These are phyloP conservation scores for Juglanconis juglandina DNA, from an alignment of 2,329 filamentous ascomycete genomes.

Conservation along the genomic window DNA sequence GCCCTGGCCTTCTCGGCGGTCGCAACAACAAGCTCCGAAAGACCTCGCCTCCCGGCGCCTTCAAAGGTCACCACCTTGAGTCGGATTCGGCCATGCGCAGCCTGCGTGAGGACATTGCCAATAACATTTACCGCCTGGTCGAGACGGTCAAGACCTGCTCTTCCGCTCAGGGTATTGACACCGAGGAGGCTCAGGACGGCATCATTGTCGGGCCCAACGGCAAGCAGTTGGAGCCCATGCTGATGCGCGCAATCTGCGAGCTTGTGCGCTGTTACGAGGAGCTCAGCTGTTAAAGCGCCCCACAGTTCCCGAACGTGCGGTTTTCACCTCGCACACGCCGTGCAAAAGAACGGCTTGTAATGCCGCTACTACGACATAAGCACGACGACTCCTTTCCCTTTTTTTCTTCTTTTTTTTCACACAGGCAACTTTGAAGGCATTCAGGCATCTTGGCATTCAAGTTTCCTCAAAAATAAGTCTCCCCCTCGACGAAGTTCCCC, in stretches of 20 bases:
- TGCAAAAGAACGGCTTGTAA: background rate
- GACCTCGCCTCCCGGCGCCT: background rate
- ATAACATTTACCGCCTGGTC: constrained; percentile 50
- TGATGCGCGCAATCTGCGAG: constrained; percentile 40
- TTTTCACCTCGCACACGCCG: background rate
- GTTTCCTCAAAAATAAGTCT: too few relatives aligned
- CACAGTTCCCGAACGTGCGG: background rate
- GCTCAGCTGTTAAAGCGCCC: background rate
- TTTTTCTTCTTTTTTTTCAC: too few relatives aligned
- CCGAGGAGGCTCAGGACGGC: constrained; percentile 9
- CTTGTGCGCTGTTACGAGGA: constrained; percentile 40
- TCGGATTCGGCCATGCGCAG: constrained; percentile 37
- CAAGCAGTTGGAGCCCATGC: constrained; percentile 31
- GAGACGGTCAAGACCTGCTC: constrained; percentile 39
- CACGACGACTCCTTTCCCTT: too few relatives aligned
- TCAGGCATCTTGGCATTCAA: too few relatives aligned
- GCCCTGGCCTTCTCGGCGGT: constrained; percentile 9
- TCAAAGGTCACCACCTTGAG: constrained; percentile 3
- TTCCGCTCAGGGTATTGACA: constrained; percentile 3
- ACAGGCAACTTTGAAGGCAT: too few relatives aligned
- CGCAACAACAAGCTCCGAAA: constrained; percentile 20
- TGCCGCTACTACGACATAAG: background rate
- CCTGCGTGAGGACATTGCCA: constrained; percentile 47
- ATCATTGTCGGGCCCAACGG: constrained; percentile 13
- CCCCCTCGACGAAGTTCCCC: too few relatives aligned